These are phyloP conservation scores for Ophiocordyceps camponoti-leonardi DNA, from an alignment of 2,329 filamentous ascomycete species.

Conservation along the genomic window DNA sequence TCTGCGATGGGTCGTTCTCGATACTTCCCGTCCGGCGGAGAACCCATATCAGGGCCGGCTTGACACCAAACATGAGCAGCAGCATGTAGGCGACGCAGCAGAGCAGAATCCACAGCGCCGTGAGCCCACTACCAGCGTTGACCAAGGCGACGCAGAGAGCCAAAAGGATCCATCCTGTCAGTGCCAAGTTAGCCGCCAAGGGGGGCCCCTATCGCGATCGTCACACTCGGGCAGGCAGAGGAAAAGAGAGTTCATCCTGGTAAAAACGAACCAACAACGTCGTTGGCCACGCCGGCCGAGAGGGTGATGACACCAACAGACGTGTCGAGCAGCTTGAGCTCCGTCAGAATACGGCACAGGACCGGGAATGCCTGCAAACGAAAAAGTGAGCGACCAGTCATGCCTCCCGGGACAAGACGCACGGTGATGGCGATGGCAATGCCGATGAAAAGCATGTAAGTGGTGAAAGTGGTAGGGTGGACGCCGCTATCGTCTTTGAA, in stretches of 20 bases:
- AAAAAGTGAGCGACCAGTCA: not conserved
- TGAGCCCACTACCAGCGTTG: slow-evolving; percentile 68
- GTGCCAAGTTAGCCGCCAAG: not conserved
- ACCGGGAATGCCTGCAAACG: slow-evolving; percentile 52
- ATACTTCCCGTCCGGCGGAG: slow-evolving; percentile 59
- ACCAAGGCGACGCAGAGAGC: slow-evolving; percentile 87
- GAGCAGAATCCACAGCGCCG: slow-evolving; percentile 72
- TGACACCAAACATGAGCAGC: slow-evolving; percentile 55
- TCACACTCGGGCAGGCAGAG: not conserved
- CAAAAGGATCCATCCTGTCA: slow-evolving; percentile 59
- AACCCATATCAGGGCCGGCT: slow-evolving; percentile 58
- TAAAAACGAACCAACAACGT: slow-evolving; percentile 30
- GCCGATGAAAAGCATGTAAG: slow-evolving; percentile 61
- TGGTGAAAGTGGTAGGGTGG: slow-evolving; percentile 28
- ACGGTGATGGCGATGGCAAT: slow-evolving; percentile 80
- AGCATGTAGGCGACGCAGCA: slow-evolving; percentile 58
- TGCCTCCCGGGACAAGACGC: not conserved
- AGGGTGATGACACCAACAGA: slow-evolving; percentile 77
- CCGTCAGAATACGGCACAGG: slow-evolving; percentile 81
- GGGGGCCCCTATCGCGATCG: not conserved
- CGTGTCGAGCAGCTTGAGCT: slow-evolving; percentile 70
- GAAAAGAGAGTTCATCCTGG: not conserved
- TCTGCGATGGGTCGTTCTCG: slow-evolving; percentile 75
- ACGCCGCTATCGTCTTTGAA: slow-evolving; percentile 34
- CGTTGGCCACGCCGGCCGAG: slow-evolving; percentile 83